Evolutionary conservation across 169 alveolate species (phyloP).

Genomic region (Plasmodium chabaudi): DNA sequence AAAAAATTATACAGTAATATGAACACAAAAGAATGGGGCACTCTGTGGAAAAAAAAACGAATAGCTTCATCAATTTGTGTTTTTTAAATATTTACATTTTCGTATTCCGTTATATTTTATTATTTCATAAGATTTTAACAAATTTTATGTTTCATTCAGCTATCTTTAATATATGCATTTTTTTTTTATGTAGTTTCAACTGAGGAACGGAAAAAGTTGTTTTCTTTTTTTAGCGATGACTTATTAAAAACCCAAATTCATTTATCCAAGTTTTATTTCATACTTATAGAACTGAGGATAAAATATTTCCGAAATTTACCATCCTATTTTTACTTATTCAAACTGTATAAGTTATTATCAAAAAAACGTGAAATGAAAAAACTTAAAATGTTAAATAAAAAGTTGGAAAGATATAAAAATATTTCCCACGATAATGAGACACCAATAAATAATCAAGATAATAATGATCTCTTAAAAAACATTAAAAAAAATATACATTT

Average conservation of each 20-base stretch:
- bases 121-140: background rate
- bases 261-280: constrained; percentile 78
- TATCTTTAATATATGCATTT: background rate
- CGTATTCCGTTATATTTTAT: background rate
- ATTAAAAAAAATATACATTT: constrained; percentile 37
- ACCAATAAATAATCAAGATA: constrained; percentile 14
- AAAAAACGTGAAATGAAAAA: constrained; percentile 16
- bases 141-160: background rate
- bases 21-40: background rate
- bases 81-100: background rate
- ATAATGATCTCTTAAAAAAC: constrained; percentile 12
- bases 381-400: constrained; percentile 55
- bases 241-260: constrained; percentile 71
- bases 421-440: constrained; percentile 16
- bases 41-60: background rate
- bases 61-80: background rate
- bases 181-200: constrained; percentile 46
- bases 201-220: constrained; percentile 76
- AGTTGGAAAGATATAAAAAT: constrained; percentile 53
- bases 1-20: background rate
- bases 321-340: constrained; percentile 78
- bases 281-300: constrained; percentile 78
- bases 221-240: constrained; percentile 79
- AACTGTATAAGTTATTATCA: constrained; percentile 46
- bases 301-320: constrained; percentile 69